phyloP scores from a whole-genome alignment of 75 land plant species.

The Pinus taeda region DNA sequence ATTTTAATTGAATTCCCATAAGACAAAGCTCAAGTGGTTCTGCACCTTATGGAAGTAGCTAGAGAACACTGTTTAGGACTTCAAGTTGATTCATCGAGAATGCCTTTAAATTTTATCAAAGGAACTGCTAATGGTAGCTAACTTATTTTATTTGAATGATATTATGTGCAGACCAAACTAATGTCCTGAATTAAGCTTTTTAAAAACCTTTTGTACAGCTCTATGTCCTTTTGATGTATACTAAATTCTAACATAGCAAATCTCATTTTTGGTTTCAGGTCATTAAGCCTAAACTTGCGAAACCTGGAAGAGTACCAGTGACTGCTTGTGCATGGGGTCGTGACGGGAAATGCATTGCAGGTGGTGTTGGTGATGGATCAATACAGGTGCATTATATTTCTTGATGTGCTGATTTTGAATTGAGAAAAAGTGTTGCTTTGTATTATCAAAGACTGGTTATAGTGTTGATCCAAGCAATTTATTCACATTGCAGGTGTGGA shows the following conservation, averaged over 20 bases:
- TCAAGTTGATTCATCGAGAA: background rate
- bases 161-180: background rate
- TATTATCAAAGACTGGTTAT: background rate
- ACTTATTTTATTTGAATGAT: background rate
- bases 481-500: constrained; percentile 75
- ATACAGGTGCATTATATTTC: constrained; percentile 66
- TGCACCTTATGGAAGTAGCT: background rate
- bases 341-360: constrained; percentile 88
- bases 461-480: background rate
- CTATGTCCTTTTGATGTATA: background rate
- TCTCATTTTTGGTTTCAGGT: constrained; percentile 43
- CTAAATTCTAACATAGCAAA: background rate
- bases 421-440: background rate
- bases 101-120: background rate
- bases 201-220: background rate
- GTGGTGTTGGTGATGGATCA: constrained; percentile 96
- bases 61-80: background rate
- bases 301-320: constrained; percentile 91
- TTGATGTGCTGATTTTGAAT: background rate
- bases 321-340: constrained; percentile 93
- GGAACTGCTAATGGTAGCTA: no score
- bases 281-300: constrained; percentile 93
- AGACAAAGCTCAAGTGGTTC: background rate
- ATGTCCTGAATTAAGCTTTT: background rate
- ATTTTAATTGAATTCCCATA: background rate